These are phyloP conservation scores for Chlamydomonas eustigma DNA, from an alignment of 139 green algal genomes.

Conservation along the genomic window DNA sequence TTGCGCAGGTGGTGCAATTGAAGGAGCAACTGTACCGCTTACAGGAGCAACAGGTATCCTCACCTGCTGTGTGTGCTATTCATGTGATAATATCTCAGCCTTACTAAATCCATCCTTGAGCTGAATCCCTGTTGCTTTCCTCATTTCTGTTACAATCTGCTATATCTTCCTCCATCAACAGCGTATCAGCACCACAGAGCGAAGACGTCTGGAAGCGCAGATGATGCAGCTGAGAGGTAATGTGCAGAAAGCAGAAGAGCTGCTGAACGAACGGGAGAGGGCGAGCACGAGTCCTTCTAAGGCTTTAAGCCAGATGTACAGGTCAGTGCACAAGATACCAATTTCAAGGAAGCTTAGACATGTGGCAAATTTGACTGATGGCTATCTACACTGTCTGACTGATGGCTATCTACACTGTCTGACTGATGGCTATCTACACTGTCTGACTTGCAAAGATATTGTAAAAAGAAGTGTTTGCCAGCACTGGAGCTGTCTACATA, in stretches of 20 bases:
- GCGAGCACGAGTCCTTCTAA: constrained; percentile 10
- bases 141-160: neutral
- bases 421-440: neutral
- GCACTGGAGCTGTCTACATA: neutral
- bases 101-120: neutral
- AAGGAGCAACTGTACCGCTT: neutral
- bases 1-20: neutral
- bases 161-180: constrained; percentile 6
- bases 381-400: neutral
- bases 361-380: constrained; percentile 13
- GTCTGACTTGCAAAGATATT: neutral
- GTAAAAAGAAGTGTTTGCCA: neutral
- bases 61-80: neutral
- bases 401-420: neutral
- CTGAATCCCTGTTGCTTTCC: neutral
- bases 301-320: constrained; percentile 38
- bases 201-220: constrained; percentile 4
- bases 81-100: neutral
- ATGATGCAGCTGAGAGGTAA: constrained; percentile 7
- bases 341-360: too few relatives aligned
- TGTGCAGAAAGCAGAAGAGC: constrained; percentile 23
- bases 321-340: constrained; percentile 25
- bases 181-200: constrained; percentile 1
- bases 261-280: constrained; percentile 22
- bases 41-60: neutral